Conservation (phyloP, 2,329 filamentous ascomycete species). For the Clonostachys sp. region DNA sequence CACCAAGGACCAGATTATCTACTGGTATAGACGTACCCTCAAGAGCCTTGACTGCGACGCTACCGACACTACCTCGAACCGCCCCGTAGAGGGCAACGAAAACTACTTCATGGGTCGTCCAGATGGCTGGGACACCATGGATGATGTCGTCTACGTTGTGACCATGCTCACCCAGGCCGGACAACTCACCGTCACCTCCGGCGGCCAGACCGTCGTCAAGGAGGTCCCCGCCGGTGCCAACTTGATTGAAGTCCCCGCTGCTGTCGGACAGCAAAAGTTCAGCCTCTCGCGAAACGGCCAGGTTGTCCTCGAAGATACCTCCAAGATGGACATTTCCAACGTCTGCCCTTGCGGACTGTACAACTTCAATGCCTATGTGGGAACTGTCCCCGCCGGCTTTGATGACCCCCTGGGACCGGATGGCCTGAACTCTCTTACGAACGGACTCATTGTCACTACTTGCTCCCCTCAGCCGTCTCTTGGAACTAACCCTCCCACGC, state of each 20-base stretch:
- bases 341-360: constrained; percentile 47
- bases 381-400: constrained; percentile 33
- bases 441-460: constrained; percentile 19
- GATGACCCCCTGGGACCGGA: constrained; percentile 26
- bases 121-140: constrained; percentile 41
- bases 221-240: constrained; percentile 39
- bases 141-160: constrained; percentile 46
- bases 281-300: constrained; percentile 31
- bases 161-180: constrained; percentile 39
- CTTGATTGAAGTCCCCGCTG: constrained; percentile 39
- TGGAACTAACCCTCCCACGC: too few species aligned
- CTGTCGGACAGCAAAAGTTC: constrained; percentile 39
- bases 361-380: constrained; percentile 53
- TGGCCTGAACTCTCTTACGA: constrained; percentile 17
- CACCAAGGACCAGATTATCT: constrained; percentile 41
- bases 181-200: constrained; percentile 37
- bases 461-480: constrained; percentile 4
- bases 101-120: constrained; percentile 49
- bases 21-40: constrained; percentile 50
- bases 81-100: constrained; percentile 35
- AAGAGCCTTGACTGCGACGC: constrained; percentile 40
- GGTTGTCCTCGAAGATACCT: constrained; percentile 37
- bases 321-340: constrained; percentile 42
- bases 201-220: constrained; percentile 33
- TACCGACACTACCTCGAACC: constrained; percentile 43